Conservation (phyloP, 805 yeast genomes). For the Ogataea minuta region DNA sequence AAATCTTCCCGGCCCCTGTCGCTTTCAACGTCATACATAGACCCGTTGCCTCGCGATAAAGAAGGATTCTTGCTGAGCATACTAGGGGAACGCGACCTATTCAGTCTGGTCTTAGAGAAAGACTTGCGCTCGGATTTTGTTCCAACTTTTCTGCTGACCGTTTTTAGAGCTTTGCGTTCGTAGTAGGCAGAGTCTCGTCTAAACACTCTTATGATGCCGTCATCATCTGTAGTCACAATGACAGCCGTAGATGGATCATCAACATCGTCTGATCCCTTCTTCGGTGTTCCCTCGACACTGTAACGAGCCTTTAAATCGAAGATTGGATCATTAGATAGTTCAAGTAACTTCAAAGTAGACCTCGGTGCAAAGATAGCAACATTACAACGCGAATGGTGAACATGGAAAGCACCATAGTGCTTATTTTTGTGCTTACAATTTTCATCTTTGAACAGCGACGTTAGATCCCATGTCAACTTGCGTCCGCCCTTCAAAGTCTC, state of each 20-base stretch:
- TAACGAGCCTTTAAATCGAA: constrained; percentile 49
- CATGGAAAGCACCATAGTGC: constrained; percentile 70
- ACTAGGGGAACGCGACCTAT: constrained; percentile 20
- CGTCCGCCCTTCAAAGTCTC: constrained; percentile 21
- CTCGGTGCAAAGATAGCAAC: constrained; percentile 77
- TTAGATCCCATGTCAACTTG: constrained; percentile 38
- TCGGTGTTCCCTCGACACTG: constrained; percentile 6
- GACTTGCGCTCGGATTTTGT: constrained; percentile 14
- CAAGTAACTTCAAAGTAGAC: constrained; percentile 59
- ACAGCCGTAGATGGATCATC: constrained; percentile 42
- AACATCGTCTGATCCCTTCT: constrained; percentile 27
- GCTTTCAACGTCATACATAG: too few relatives aligned
- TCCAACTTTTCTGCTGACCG: constrained; percentile 15
- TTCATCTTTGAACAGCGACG: constrained; percentile 34
- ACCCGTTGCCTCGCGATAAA: not conserved
- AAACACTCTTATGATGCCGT: constrained; percentile 72
- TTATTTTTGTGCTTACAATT: constrained; percentile 47
- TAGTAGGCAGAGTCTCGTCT: constrained; percentile 71
- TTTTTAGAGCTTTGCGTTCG: constrained; percentile 34
- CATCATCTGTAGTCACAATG: constrained; percentile 72
- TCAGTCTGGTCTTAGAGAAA: constrained; percentile 14
- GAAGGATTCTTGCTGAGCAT: constrained; percentile 7
- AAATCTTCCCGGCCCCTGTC: too few relatives aligned
- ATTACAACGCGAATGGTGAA: constrained; percentile 72
- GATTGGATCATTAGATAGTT: constrained; percentile 75